Base-by-base conservation (phyloP, 2,329 filamentous ascomycete species). In the Penicillium rolfsii region DNA sequence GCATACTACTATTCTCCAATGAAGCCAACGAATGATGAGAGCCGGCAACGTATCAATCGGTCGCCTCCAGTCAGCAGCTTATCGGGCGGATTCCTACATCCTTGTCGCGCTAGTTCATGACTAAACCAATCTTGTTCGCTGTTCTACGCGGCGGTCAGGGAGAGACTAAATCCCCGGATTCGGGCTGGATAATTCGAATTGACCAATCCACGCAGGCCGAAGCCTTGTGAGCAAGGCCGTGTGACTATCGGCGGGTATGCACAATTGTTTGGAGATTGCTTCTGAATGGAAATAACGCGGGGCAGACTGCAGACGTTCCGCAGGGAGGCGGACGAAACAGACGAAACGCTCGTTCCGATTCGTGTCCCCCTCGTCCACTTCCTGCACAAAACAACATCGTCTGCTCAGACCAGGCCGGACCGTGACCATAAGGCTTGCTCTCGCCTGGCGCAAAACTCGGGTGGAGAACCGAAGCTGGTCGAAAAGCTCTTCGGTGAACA, bases 261-360 rank as follows among this genome's bases (percentile, higher is more conserved):
- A 11, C 22, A 6, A 38, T 19, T 38, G 50, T 53, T 40, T 38
- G 35, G 35, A 53, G 33, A 40, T 38, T 53, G 50, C 50, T 28
- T 53, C 33, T 38, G 22, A 53, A 22, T 22, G 19, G 5, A 26
- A 53, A 40, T 50, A 7, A n/a, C 22, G 28, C 3, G 48, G 19
- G 48, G 48, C 48, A 33, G 30, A 35, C 45, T 30, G 28, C 48
- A 50, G 50, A 28, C 28, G 35, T 53, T 28, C n/a, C 40, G 50
- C 50, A 35, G 50, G 40, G 50, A 53, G 14, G 35, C 36, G 50
- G 50, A 14, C 19, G 12, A 24, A 24, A 16, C 19, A 14, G 50
- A 14, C 19, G 12, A 24, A 24, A 16, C 19, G 22, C 22, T 28
- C 33, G 22, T 53, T 53, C 36, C 33, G 22, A 53, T 53, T 38